A percentile compares a stretch with the other conserved stretches of the same genome.
Evolutionary conservation across 495 filamentous ascomycete genomes (phyloP).

Genomic region (Hypoxylon intermedium): DNA sequence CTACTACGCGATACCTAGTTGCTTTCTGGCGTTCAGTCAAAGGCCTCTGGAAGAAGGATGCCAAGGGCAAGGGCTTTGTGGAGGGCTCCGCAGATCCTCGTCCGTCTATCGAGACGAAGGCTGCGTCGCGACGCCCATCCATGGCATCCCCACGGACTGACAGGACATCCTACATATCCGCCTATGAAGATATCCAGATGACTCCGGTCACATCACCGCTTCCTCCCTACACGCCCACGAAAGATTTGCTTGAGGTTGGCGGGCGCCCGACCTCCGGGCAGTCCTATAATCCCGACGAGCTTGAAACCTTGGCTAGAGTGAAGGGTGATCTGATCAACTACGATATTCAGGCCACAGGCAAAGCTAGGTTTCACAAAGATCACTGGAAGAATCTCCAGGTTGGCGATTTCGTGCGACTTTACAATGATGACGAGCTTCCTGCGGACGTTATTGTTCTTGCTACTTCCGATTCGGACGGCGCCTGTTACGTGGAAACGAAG

Average conservation of each 20-base stretch:
- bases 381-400: slow-evolving; percentile 96
- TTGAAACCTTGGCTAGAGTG: slow-evolving; percentile 58
- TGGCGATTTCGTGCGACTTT: slow-evolving; percentile 95
- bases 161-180: slow-evolving; percentile 66
- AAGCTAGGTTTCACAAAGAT: slow-evolving; percentile 84
- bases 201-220: slow-evolving; percentile 88
- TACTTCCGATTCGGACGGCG: slow-evolving; percentile 91
- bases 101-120: slow-evolving; percentile 68
- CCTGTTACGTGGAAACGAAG: slow-evolving; percentile 98
- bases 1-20: slow-evolving; percentile 70
- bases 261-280: slow-evolving; percentile 46
- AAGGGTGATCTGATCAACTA: slow-evolving; percentile 60
- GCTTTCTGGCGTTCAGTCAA: slow-evolving; percentile 58
- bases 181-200: slow-evolving; percentile 81
- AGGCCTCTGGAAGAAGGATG: slow-evolving; percentile 54
- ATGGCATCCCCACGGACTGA: slow-evolving; percentile 60
- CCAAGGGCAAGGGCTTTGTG: slow-evolving; percentile 20
- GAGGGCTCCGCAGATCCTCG: slow-evolving; percentile 54
- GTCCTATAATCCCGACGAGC: slow-evolving; percentile 67
- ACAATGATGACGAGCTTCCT: slow-evolving; percentile 94
- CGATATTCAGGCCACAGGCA: slow-evolving; percentile 48
- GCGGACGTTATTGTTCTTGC: slow-evolving; percentile 96
- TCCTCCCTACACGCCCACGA: slow-evolving; percentile 48
- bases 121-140: slow-evolving; percentile 62
- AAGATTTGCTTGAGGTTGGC: slow-evolving; percentile 40